A percentile compares a stretch with the other conserved stretches of the same genome.
Conservation (phyloP, 345 rosid genomes). For the Populus pruinosa region DNA sequence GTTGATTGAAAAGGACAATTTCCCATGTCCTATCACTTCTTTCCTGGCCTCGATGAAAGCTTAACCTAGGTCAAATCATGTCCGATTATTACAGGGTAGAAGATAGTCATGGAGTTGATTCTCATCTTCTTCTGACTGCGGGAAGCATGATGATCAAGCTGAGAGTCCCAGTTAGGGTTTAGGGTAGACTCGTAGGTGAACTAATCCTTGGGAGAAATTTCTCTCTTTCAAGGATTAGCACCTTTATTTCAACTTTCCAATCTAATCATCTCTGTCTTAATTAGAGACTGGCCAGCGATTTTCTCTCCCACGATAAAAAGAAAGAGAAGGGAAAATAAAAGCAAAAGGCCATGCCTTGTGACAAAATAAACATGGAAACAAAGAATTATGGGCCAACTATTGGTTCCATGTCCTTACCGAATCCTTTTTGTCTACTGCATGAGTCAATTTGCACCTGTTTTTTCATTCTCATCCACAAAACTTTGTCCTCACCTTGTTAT, state of each 20-base stretch:
- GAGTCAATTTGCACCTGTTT: not conserved
- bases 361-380: conserved; percentile 9
- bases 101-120: not conserved
- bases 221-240: no score
- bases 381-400: conserved; percentile 14
- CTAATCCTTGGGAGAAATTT: no score
- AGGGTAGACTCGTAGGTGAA: no score
- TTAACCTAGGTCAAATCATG: not conserved
- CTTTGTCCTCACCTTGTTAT: not conserved
- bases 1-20: not conserved
- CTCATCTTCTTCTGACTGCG: not conserved
- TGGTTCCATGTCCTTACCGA: conserved; percentile 16
- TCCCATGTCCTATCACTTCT: not conserved
- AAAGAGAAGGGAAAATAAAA: not conserved
- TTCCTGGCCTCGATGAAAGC: not conserved
- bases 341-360: not conserved
- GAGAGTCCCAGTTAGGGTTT: no score
- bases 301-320: not conserved
- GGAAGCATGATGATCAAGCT: no score
- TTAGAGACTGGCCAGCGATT: not conserved
- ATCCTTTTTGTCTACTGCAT: conserved; percentile 9
- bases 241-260: no score
- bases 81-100: no score
- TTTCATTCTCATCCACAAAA: not conserved
- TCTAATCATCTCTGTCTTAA: no score